Conservation (phyloP, 2,329 filamentous ascomycete species). For the Neurospora crassa region DNA sequence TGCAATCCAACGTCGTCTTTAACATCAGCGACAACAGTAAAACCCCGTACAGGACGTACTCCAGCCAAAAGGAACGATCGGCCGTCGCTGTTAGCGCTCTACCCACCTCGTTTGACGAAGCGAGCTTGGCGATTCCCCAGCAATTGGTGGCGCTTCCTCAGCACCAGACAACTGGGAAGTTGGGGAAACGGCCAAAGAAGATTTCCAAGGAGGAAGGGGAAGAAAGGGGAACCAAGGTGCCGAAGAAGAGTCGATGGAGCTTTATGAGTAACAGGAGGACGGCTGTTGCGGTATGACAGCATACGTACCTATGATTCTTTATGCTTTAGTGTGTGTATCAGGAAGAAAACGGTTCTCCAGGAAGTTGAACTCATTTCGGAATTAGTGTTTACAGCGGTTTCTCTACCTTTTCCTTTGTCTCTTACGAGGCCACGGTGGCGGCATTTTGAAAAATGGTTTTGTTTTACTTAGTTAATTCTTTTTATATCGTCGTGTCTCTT, state of each 20-base stretch:
- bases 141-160: conserved; percentile 2
- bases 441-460: not conserved
- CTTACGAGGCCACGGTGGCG: not conserved
- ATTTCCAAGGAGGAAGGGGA: conserved; percentile 5
- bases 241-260: conserved; percentile 25
- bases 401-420: not conserved
- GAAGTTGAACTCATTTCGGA: not conserved
- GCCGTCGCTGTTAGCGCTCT: conserved; percentile 6
- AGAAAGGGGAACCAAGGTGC: conserved; percentile 13
- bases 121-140: conserved; percentile 9
- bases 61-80: conserved; percentile 9
- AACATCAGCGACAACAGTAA: conserved; percentile 3
- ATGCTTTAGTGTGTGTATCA: not conserved
- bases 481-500: not conserved
- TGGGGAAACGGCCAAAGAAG: conserved; percentile 19
- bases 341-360: not conserved
- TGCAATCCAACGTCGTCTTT: conserved; percentile 19
- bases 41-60: conserved; percentile 6
- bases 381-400: not conserved
- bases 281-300: conserved; percentile 19
- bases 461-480: not conserved
- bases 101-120: conserved; percentile 16
- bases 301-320: not conserved
- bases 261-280: conserved; percentile 17
- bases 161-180: conserved; percentile 7